A percentile compares a stretch with the other conserved stretches of the same genome.
Conservation (phyloP, 1,284 basidiomycete species). For the Exobasidium cylindrosporum region DNA sequence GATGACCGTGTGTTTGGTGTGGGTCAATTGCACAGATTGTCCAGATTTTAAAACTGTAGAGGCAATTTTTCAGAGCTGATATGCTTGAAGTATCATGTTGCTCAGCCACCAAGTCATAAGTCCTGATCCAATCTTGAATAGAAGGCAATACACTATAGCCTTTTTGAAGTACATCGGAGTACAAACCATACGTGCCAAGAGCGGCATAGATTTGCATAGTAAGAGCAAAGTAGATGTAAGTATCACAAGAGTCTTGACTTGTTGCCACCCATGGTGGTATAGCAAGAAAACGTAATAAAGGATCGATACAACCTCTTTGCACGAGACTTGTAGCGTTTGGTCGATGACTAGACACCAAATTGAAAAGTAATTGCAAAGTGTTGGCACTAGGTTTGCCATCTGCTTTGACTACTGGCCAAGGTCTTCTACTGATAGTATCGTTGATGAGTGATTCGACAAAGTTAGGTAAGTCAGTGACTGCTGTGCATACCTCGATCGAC, state of each 20-base stretch:
- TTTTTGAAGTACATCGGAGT: slow-evolving; percentile 63
- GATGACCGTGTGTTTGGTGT: slow-evolving; percentile 76
- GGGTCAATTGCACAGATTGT: slow-evolving; percentile 79
- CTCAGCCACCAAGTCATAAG: not conserved
- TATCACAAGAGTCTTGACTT: slow-evolving; percentile 58
- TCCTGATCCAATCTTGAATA: not conserved
- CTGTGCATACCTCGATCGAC: not conserved
- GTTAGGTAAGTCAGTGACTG: not conserved
- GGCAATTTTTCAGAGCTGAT: slow-evolving; percentile 24
- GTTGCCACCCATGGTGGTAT: slow-evolving; percentile 61
- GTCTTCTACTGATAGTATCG: not conserved
- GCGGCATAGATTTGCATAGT: slow-evolving; percentile 68
- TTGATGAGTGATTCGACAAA: not conserved
- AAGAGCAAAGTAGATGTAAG: slow-evolving; percentile 55
- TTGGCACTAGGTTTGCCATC: not conserved
- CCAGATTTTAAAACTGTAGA: slow-evolving; percentile 68
- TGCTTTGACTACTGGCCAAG: slow-evolving; percentile 13
- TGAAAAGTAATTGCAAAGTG: slow-evolving; percentile 63
- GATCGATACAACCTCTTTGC: slow-evolving; percentile 62
- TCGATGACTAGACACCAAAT: slow-evolving; percentile 67
- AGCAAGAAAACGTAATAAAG: slow-evolving; percentile 72
- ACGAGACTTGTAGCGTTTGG: slow-evolving; percentile 65
- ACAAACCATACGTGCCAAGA: slow-evolving; percentile 75
- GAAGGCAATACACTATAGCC: slow-evolving; percentile 22
- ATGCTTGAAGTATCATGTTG: not conserved